phyloP scores from a whole-genome alignment of 2,329 filamentous ascomycete species.

The Tolypocladium ovalisporum region DNA sequence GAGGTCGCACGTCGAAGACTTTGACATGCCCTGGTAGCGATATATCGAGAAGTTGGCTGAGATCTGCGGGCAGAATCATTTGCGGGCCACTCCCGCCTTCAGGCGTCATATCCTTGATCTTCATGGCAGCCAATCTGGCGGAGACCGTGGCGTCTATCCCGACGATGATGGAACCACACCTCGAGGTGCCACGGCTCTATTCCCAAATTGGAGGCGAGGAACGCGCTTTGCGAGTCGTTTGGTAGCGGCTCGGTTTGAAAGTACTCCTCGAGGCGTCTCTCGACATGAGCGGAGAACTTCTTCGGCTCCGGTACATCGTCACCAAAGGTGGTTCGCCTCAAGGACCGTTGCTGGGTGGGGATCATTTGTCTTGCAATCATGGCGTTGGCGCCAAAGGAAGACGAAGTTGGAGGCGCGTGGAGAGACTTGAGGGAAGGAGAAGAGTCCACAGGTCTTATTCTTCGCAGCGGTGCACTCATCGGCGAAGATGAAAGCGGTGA shows the following conservation, averaged over 20 bases:
- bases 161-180: conserved; percentile 44
- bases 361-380: conserved; percentile 29
- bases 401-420: conserved; percentile 10
- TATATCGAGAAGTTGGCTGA: conserved; percentile 39
- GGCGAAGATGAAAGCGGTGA: conserved; percentile 11
- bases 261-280: conserved; percentile 41
- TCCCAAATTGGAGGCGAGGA: conserved; percentile 42
- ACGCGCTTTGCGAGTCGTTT: conserved; percentile 37
- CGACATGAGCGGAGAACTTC: conserved; percentile 35
- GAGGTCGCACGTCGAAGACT: conserved; percentile 38
- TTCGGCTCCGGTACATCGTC: conserved; percentile 30
- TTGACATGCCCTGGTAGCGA: conserved; percentile 33
- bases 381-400: conserved; percentile 9
- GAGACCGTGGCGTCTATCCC: conserved; percentile 35
- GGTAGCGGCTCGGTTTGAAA: conserved; percentile 37
- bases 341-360: conserved; percentile 32
- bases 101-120: conserved; percentile 23
- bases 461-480: conserved; percentile 6
- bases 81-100: conserved; percentile 21
- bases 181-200: conserved; percentile 40
- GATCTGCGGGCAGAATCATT: conserved; percentile 40
- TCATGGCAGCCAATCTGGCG: conserved; percentile 32
- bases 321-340: conserved; percentile 27
- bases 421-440: conserved; percentile 12
- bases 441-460: conserved; percentile 11